Conservation (phyloP, 1,284 basidiomycete species). For the Tilletia indica region DNA sequence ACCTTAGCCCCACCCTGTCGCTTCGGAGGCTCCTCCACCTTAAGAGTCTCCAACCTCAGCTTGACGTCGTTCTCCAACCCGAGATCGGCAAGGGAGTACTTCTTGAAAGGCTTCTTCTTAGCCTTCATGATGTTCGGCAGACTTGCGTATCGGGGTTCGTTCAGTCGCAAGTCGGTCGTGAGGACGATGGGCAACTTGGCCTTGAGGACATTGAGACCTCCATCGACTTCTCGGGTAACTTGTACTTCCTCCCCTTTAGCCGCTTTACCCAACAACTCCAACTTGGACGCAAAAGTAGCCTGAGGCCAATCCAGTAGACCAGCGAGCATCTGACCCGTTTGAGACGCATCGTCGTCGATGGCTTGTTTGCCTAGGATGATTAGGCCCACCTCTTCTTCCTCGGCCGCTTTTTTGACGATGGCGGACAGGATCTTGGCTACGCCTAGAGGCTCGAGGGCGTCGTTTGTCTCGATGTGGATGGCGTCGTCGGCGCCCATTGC, state of each 20-base stretch:
- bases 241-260: constrained; percentile 68
- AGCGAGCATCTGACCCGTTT: constrained; percentile 96
- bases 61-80: constrained; percentile 70
- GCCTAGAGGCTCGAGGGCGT: constrained; percentile 75
- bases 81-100: constrained; percentile 75
- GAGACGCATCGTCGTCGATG: constrained; percentile 94
- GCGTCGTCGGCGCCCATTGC: constrained; percentile 96
- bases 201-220: constrained; percentile 80
- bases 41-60: constrained; percentile 80
- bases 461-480: constrained; percentile 75
- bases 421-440: constrained; percentile 81
- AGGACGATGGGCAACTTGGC: constrained; percentile 80
- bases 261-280: constrained; percentile 67
- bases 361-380: constrained; percentile 98
- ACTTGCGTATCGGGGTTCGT: constrained; percentile 55
- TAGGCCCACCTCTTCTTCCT: constrained; percentile 67
- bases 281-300: constrained; percentile 89
- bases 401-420: constrained; percentile 65
- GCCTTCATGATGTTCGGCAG: constrained; percentile 63
- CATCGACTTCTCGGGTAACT: constrained; percentile 90
- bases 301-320: constrained; percentile 89
- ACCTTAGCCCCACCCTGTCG: constrained; percentile 90
- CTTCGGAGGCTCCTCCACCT: constrained; percentile 86
- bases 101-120: constrained; percentile 96
- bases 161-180: constrained; percentile 80